phyloP scores from a whole-genome alignment of 768 basidiomycete species.

The Rhizopogon rudus region DNA sequence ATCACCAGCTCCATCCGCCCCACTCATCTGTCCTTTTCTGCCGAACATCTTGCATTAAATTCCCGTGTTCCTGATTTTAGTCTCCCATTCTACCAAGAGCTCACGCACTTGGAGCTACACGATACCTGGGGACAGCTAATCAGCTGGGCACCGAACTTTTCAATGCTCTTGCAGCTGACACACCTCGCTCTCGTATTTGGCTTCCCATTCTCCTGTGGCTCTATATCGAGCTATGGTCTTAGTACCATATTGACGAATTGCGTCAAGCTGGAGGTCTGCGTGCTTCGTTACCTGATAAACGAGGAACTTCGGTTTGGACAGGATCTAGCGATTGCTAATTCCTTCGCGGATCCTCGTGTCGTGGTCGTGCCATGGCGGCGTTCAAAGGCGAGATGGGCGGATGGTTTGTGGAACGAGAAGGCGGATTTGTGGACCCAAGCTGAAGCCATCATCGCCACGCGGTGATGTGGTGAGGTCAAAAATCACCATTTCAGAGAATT shows the following conservation, averaged over 20 bases:
- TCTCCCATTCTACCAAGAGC: neutral
- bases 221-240: neutral
- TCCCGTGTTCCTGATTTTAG: neutral
- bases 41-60: neutral
- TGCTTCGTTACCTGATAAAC: neutral
- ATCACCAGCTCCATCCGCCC: neutral
- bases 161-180: neutral
- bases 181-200: neutral
- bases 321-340: neutral
- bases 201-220: neutral
- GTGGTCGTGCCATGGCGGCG: neutral
- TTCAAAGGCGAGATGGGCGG: neutral
- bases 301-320: neutral
- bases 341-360: neutral
- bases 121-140: conserved; percentile 1
- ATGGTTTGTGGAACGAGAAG: neutral
- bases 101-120: neutral
- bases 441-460: neutral
- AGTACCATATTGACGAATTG: neutral
- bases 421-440: neutral
- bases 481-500: neutral
- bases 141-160: neutral
- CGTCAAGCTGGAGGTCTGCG: neutral
- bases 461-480: neutral
- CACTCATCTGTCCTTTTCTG: neutral